Base-by-base conservation (phyloP, 148 eudicot genomes). In the Bassia scoparia region DNA sequence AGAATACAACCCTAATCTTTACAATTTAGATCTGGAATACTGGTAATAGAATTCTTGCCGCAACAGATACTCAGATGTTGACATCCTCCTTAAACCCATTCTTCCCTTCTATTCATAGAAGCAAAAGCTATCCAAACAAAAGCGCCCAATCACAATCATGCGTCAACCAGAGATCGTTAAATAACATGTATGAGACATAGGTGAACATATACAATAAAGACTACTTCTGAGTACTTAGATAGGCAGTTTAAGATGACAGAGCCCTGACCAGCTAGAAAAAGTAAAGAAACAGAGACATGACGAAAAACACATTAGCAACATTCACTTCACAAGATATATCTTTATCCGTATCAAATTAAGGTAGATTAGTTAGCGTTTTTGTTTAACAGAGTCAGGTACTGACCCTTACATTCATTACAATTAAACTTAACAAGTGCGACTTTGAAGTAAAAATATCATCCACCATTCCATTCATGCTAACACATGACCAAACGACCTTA, bases 1-100 rank as follows among this genome's bases (percentile, higher is more conserved):
- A 79, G 44, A 68, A 80, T 53, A 54, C 84, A 58, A 35, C 92
- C 99, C 97, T 92, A 83, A 96, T 85, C 76, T 89, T 90, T 30
- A 96, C 99, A 83, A 96, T 71, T 90, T 96, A 46, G 86, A 87
- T 78, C n/a, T 96, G 99, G 78, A 96, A 96, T 75, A 96, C 92
- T n/a, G n/a, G 71, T 90, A 92, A 80, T 90, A n/a, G 99, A 41
- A 96, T 82, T 73, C 99, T 87, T 44, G 97, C 99, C 76, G 97
- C 99, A 64, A 97, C 99, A 76, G 90, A 90, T 71, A 81, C 88
- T 96, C 99, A 59, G 91, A 81, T 44, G 97, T 96, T n/a, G 99
- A 92, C 92, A 92, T 87, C 76, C n/a, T n/a, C 87, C 96, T 84
- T 92, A n/a, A n/a, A n/a, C n/a, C n/a, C 96, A 69, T 83, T 86